Evolutionary conservation across 2,329 filamentous ascomycete genomes (phyloP).

Genomic region (Cytospora piceae): DNA sequence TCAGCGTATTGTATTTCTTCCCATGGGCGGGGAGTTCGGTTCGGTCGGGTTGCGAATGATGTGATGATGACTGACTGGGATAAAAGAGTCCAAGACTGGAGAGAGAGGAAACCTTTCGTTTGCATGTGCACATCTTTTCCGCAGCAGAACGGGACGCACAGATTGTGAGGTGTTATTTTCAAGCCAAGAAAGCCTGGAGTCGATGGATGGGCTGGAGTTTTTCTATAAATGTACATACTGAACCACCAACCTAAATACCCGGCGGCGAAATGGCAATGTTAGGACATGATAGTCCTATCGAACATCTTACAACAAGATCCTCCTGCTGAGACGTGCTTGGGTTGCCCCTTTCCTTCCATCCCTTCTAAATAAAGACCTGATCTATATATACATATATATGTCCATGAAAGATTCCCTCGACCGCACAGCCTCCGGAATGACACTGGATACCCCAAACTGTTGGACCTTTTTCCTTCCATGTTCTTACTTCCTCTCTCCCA

Average conservation of each 20-base stretch:
- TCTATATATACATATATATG: not conserved
- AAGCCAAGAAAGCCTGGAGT: slow-evolving; percentile 1
- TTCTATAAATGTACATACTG: slow-evolving; percentile 21
- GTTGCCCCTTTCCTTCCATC: not conserved
- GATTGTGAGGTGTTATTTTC: not conserved
- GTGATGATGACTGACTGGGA: slow-evolving; percentile 26
- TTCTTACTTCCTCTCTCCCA: slow-evolving; percentile 35
- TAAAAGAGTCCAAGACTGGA: slow-evolving; percentile 2
- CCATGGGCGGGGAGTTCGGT: not conserved
- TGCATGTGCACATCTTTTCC: not conserved
- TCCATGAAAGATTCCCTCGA: not conserved
- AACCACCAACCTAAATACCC: slow-evolving; percentile 13
- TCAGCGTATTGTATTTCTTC: slow-evolving; percentile 6
- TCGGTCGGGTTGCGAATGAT: slow-evolving; percentile 6
- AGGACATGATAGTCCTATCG: slow-evolving; percentile 14
- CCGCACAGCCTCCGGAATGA: not conserved
- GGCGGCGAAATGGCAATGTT: slow-evolving; percentile 7
- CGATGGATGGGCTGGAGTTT: not conserved
- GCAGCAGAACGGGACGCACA: not conserved
- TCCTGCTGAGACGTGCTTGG: not conserved
- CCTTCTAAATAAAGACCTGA: not conserved
- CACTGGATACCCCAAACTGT: too few relatives aligned
- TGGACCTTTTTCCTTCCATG: too few relatives aligned
- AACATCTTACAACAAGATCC: not conserved
- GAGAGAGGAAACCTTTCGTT: not conserved